Percentiles rank a stretch among this genome's conserved stretches.
Evolutionary conservation across 139 green algal species (phyloP).

Genomic region (Desmodesmus armatus): DNA sequence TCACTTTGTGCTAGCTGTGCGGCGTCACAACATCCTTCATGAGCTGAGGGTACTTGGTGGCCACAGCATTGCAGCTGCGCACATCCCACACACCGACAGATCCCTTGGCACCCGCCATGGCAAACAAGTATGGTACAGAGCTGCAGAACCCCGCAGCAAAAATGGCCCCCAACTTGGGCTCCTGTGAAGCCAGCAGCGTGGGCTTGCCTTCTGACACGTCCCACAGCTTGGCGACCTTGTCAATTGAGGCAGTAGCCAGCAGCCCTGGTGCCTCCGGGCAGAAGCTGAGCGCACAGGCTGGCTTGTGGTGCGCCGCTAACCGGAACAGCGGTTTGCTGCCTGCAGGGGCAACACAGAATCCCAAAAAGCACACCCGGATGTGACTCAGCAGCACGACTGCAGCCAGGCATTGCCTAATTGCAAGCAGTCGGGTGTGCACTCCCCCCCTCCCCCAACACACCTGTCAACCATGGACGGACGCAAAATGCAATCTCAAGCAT

Average conservation of each 20-base stretch:
- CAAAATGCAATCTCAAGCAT: too few relatives aligned
- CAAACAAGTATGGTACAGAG: conserved; percentile 79
- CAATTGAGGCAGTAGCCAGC: conserved; percentile 90
- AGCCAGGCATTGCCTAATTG: not conserved
- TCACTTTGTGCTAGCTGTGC: not conserved
- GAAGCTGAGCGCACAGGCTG: conserved; percentile 82
- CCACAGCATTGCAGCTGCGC: conserved; percentile 52
- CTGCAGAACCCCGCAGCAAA: conserved; percentile 79
- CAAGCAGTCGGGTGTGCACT: not conserved
- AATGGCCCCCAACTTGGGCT: conserved; percentile 82
- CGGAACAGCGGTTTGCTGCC: conserved; percentile 74
- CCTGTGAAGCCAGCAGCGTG: conserved; percentile 73
- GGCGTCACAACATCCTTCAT: conserved; percentile 43
- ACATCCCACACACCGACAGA: conserved; percentile 89
- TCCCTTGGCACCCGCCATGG: conserved; percentile 87
- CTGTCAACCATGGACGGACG: too few relatives aligned
- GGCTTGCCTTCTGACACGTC: conserved; percentile 70
- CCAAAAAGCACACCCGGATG: not conserved
- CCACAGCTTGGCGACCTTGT: conserved; percentile 98
- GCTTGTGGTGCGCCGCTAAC: conserved; percentile 87
- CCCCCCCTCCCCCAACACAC: too few relatives aligned
- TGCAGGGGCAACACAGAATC: conserved; percentile 25
- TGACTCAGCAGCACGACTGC: not conserved
- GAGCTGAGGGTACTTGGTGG: conserved; percentile 51
- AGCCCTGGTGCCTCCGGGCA: conserved; percentile 74